Base-by-base conservation (phyloP, 352 stramenopile species). In the Globisporangium orthogonon region DNA sequence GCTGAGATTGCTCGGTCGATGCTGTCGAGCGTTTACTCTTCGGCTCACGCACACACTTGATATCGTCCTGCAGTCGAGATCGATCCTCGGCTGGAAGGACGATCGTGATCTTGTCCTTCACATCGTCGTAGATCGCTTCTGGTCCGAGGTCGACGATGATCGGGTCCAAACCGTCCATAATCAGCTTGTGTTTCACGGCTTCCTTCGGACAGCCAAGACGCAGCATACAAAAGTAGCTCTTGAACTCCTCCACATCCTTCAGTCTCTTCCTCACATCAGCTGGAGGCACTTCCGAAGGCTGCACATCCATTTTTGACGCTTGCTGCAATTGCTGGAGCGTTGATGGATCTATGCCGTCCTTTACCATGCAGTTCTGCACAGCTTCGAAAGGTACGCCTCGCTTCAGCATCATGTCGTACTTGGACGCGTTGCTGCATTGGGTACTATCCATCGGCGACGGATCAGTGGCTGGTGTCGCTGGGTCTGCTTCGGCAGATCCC, bases 171-270 rank as follows among this genome's bases (percentile, higher is more conserved):
- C 91, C 95, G 65, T 98, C 93, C 74, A 92, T 91, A 28, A 75
- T 59, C 61, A 98, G 71, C 49, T 97, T 97, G 55, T 98, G 87
- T 44, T 85, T 83, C 2, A 98, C 88, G 6, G 93, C 91, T 54
- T 90, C 86, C 54, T 86, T 85, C 3, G 82, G 90, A 11, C 95
- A 83, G 23, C 95, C 94, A 58, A 98, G 78, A 44, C 94, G 86
- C 15, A 98, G 63, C 94, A 98, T 98, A 56, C 83, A 87, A 67
- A 98, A 98, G 60, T 98, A 98, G 45, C 78, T 78, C 29, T 74
- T 67, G 18, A 89, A 91, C 39, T 89, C 73, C 7, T 85, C 62
- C 37, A 87, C 71, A 23, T 94, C 74, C 29, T 89, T 78, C 7
- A 94, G 67, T 13, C 60, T 73, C 11, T 41, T 51, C 59, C 56